phyloP scores from a whole-genome alignment of 192 early-diverging fungal genomes.

The Coemansia sp. region DNA sequence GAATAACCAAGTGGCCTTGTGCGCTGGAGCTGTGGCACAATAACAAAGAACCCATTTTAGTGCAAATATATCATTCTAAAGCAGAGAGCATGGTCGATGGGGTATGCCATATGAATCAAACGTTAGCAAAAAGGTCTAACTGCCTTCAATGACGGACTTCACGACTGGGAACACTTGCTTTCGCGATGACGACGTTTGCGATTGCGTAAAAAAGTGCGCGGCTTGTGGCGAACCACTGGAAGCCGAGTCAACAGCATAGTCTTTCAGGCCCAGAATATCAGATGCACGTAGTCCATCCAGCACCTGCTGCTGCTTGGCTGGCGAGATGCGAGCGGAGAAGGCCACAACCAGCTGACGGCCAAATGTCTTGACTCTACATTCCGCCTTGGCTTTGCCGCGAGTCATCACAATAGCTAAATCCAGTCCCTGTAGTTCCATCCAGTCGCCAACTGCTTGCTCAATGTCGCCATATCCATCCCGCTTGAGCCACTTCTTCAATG shows the following conservation, averaged over 20 bases:
- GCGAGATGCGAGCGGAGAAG: background rate
- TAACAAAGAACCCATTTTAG: too few relatives aligned
- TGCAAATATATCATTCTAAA: too few relatives aligned
- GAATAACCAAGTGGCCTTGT: too few relatives aligned
- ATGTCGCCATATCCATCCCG: conserved; percentile 24
- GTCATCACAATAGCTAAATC: conserved; percentile 45
- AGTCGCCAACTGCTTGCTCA: conserved; percentile 10
- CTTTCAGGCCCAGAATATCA: conserved; percentile 3
- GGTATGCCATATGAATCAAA: too few relatives aligned
- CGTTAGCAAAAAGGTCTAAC: background rate
- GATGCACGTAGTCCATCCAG: background rate
- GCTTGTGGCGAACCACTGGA: background rate
- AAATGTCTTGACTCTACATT: conserved; percentile 17
- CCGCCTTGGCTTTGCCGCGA: conserved; percentile 32
- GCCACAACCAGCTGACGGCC: conserved; percentile 34
- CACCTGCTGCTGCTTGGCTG: background rate
- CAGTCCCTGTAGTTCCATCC: conserved; percentile 21
- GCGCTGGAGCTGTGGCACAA: too few relatives aligned
- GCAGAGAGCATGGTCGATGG: too few relatives aligned
- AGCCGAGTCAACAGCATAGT: background rate
- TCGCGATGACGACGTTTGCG: conserved; percentile 21
- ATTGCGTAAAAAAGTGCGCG: conserved; percentile 17
- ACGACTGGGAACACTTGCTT: conserved; percentile 44
- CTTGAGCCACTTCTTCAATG: conserved; percentile 44
- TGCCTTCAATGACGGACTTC: conserved; percentile 18